Evolutionary conservation across 2,329 filamentous ascomycete genomes (phyloP).

Genomic region (Aspergillus novoparasiticus): DNA sequence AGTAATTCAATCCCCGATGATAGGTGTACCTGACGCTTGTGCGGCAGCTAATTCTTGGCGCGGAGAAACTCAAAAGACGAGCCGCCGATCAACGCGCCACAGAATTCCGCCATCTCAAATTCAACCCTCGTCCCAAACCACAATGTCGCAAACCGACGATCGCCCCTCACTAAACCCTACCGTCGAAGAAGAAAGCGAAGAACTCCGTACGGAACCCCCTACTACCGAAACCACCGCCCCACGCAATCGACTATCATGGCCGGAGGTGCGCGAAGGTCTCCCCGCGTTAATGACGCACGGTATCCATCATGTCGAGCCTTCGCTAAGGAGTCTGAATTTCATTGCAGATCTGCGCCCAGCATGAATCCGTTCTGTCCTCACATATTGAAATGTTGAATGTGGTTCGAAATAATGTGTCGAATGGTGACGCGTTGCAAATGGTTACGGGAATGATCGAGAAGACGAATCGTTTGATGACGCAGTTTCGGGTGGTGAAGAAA

Average conservation of each 20-base stretch:
- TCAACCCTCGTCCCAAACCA: constrained; percentile 15
- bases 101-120: constrained; percentile 13
- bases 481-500: constrained; percentile 38
- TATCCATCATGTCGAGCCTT: neutral
- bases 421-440: constrained; percentile 31
- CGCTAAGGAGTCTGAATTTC: neutral
- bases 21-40: neutral
- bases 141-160: constrained; percentile 8
- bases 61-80: neutral
- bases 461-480: constrained; percentile 40
- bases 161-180: constrained; percentile 17
- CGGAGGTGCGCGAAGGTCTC: constrained; percentile 22
- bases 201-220: neutral
- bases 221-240: neutral
- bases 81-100: neutral
- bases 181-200: constrained; percentile 18
- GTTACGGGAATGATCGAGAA: constrained; percentile 43
- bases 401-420: constrained; percentile 34
- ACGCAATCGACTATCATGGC: constrained; percentile 17
- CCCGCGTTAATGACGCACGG: neutral
- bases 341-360: constrained; percentile 41
- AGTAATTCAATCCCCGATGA: no score
- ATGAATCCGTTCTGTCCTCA: constrained; percentile 42
- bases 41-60: neutral
- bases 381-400: constrained; percentile 43